These are phyloP conservation scores for Helianthus tuberosus DNA, from an alignment of 129 eudicot genomes.

Conservation along the genomic window DNA sequence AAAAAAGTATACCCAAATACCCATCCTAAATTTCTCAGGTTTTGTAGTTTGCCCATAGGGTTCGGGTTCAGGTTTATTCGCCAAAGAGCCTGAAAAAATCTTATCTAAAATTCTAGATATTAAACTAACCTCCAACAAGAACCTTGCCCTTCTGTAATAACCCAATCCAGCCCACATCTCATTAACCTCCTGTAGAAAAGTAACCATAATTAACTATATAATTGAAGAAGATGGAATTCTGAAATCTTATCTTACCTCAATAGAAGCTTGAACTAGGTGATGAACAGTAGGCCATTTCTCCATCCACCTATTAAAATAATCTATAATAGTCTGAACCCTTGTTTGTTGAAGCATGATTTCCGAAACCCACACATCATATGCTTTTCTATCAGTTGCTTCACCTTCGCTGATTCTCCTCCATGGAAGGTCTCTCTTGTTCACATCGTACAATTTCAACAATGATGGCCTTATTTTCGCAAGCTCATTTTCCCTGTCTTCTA, in stretches of 20 bases:
- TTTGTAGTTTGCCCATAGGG: no score
- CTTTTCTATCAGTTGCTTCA: slow-evolving; percentile 50
- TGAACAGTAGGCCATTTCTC: slow-evolving; percentile 84
- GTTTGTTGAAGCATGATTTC: slow-evolving; percentile 99
- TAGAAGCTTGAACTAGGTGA: slow-evolving; percentile 76
- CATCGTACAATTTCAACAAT: slow-evolving; percentile 78
- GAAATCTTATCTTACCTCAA: slow-evolving; percentile 50
- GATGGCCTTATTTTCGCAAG: slow-evolving; percentile 59
- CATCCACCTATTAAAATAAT: slow-evolving; percentile 85
- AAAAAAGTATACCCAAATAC: no score
- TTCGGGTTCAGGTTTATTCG: no score
- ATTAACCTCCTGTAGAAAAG: slow-evolving; percentile 81
- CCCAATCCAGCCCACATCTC: slow-evolving; percentile 99
- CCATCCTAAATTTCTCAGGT: no score
- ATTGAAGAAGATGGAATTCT: background rate
- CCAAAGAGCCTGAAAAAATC: background rate
- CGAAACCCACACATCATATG: slow-evolving; percentile 97
- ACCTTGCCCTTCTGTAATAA: slow-evolving; percentile 86
- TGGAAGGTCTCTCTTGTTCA: slow-evolving; percentile 84
- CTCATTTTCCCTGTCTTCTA: slow-evolving; percentile 66
- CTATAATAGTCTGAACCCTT: slow-evolving; percentile 78
- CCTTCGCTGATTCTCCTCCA: slow-evolving; percentile 65
- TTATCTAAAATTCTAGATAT: background rate
- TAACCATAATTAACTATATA: background rate
- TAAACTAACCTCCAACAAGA: slow-evolving; percentile 71